These are phyloP conservation scores for Cercospora citrullina DNA, from an alignment of 2,329 filamentous ascomycete genomes.

Conservation along the genomic window DNA sequence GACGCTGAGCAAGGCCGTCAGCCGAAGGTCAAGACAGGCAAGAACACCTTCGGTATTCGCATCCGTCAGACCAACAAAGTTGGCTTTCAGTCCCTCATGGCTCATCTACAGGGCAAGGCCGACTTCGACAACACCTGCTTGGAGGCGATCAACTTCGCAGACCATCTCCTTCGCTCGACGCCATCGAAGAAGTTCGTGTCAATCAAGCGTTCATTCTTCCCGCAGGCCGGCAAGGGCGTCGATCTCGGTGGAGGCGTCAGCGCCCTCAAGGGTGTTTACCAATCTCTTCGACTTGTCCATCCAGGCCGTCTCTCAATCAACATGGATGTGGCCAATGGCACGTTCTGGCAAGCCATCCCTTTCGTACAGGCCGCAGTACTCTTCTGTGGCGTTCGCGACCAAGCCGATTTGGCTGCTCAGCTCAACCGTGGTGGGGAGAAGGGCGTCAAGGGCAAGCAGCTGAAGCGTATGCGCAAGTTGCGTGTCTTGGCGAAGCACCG, in stretches of 20 bases:
- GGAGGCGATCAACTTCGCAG: slow-evolving; percentile 84
- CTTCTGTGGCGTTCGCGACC: slow-evolving; percentile 31
- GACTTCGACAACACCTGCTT: slow-evolving; percentile 67
- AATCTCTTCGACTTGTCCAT: slow-evolving; percentile 75
- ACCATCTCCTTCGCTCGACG: slow-evolving; percentile 81
- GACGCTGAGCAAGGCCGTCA: slow-evolving; percentile 62
- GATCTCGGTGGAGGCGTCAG: slow-evolving; percentile 67
- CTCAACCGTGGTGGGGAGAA: slow-evolving; percentile 23
- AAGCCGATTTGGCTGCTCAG: slow-evolving; percentile 34
- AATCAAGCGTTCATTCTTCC: slow-evolving; percentile 84
- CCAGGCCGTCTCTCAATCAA: slow-evolving; percentile 68
- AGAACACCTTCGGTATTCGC: slow-evolving; percentile 60
- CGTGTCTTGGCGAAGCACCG: slow-evolving; percentile 46
- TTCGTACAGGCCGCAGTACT: slow-evolving; percentile 41
- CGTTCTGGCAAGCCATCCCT: slow-evolving; percentile 68
- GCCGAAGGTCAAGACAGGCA: slow-evolving; percentile 32
- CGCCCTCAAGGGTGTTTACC: slow-evolving; percentile 86
- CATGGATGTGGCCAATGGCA: slow-evolving; percentile 86
- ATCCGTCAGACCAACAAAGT: slow-evolving; percentile 68
- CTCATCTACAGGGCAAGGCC: slow-evolving; percentile 63
- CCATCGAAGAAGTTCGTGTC: slow-evolving; percentile 66
- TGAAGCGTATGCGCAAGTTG: slow-evolving; percentile 47
- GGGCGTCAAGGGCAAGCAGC: slow-evolving; percentile 32
- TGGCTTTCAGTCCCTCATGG: slow-evolving; percentile 63
- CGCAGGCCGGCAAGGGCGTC: slow-evolving; percentile 50